Base-by-base conservation (phyloP, 1,284 basidiomycete species). In the Tremellales sp. region DNA sequence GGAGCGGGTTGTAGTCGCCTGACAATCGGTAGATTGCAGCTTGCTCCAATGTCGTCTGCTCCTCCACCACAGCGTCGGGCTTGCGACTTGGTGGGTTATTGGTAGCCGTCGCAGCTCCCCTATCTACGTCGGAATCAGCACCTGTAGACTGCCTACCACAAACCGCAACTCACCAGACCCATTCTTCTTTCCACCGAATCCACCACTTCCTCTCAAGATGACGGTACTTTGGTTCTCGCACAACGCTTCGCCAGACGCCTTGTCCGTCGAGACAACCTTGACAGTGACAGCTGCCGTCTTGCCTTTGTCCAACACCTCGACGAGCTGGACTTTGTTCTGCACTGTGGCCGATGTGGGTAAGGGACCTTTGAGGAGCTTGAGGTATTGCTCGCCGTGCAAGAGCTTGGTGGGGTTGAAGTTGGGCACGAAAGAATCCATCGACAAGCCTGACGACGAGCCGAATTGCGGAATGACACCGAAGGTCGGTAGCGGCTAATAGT, bases 381-480 rank as follows among this genome's bases (percentile, higher is more conserved):
- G 78, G 74, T 90, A 97, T 70, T 98, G 96, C 74, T 99, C 94
- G 51, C 94, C 94, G 74, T 99, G 96, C 24, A 99, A 80, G n/a
- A 98, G 79, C 77, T 92, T 97, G 54, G 91, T 88, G 19, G 90
- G 91, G 70, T 91, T 93, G 77, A 86, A 98, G 75, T 97, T 89
- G 22, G 94, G 94, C 10, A 72, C 62, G 55, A 98, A 76, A 82
- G 85, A 94, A 75, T 89, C 90, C 40, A 92, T 76, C 15, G 84
- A 69, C 5, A 87, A 52, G 23, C 79, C 76, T 2, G 79, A 77
- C 22, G 65, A 64, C 1, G 87, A 83, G 33, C 76, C 70, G 72
- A 97, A 92, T 69, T 92, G 91, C n/a, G 94, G 93, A 53, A 98
- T 82, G 41, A 98, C 93, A 50, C 91, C 94, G 65, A 96, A 98